These are phyloP conservation scores for Auricularia sp. DNA, from an alignment of 768 basidiomycete genomes.

Conservation along the genomic window DNA sequence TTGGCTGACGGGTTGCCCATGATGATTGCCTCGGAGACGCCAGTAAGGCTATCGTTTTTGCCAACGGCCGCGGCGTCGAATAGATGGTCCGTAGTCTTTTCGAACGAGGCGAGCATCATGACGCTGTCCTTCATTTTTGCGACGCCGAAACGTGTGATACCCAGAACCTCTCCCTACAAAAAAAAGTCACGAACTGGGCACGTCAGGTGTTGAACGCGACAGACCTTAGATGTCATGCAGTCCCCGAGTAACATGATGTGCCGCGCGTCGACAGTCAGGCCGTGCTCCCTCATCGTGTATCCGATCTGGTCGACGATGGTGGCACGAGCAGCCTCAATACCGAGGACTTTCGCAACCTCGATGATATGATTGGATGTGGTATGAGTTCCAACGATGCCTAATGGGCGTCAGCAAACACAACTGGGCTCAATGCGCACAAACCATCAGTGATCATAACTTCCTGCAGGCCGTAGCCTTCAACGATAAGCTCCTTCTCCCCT, in stretches of 20 bases:
- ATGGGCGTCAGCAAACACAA: neutral
- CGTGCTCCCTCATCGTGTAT: slow-evolving; percentile 93
- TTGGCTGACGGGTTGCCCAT: slow-evolving; percentile 95
- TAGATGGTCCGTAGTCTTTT: slow-evolving; percentile 98
- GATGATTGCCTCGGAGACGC: slow-evolving; percentile 98
- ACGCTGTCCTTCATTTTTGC: slow-evolving; percentile 99
- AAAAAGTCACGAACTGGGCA: neutral
- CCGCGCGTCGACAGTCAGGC: slow-evolving; percentile 96
- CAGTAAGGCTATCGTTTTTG: slow-evolving; percentile 89
- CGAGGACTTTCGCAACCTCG: slow-evolving; percentile 89
- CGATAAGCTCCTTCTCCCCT: slow-evolving; percentile 82
- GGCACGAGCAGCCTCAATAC: slow-evolving; percentile 89
- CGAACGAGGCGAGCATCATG: slow-evolving; percentile 97
- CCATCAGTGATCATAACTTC: slow-evolving; percentile 97
- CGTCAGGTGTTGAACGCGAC: neutral
- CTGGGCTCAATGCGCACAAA: slow-evolving; percentile 20
- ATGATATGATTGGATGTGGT: slow-evolving; percentile 97
- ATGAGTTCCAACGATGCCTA: slow-evolving; percentile 84
- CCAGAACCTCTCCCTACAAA: slow-evolving; percentile 86
- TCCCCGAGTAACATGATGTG: slow-evolving; percentile 98
- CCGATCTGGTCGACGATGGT: slow-evolving; percentile 97
- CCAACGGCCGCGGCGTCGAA: slow-evolving; percentile 96
- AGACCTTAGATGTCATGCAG: slow-evolving; percentile 95
- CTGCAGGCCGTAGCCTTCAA: slow-evolving; percentile 94
- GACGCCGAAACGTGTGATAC: slow-evolving; percentile 97